Evolutionary conservation across 139 green algal species (phyloP).

Genomic region (Ostreobium quekettii): DNA sequence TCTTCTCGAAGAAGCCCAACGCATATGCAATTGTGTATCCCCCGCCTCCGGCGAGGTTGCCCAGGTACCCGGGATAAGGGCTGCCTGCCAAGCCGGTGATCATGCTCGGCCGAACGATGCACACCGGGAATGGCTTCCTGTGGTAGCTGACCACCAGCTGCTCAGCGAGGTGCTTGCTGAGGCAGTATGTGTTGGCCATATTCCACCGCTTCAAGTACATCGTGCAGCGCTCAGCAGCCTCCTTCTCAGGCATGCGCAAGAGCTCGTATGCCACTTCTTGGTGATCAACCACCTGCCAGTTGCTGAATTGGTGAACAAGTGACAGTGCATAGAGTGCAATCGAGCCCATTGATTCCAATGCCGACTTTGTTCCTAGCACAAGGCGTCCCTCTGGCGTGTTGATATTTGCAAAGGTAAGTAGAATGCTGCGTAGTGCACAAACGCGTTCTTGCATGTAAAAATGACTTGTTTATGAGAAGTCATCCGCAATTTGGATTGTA

Average conservation of each 20-base stretch:
- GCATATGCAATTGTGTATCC: constrained; percentile 33
- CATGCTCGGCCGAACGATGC: constrained; percentile 41
- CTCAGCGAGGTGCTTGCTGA: constrained; percentile 42
- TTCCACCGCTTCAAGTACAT: constrained; percentile 25
- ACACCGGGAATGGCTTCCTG: constrained; percentile 6
- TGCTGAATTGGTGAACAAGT: no score
- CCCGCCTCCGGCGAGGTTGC: constrained; percentile 39
- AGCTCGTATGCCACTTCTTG: constrained; percentile 20
- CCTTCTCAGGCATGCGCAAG: constrained; percentile 7
- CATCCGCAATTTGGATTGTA: no score
- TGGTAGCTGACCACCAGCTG: constrained; percentile 39
- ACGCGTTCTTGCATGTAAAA: no score
- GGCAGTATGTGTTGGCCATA: constrained; percentile 46
- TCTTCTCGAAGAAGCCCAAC: constrained; percentile 34
- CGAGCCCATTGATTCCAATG: no score
- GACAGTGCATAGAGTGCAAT: no score
- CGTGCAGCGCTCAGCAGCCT: constrained; percentile 21
- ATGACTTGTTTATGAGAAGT: no score
- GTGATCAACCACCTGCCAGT: neutral
- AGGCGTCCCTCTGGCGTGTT: no score
- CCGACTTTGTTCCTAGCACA: no score
- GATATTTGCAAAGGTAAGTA: no score
- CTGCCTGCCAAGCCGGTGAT: constrained; percentile 31
- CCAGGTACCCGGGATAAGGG: constrained; percentile 40
- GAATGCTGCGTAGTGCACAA: no score